A percentile compares a stretch with the other conserved stretches of the same genome.
These are phyloP conservation scores for Ploettnerulaceae sp. DNA, from an alignment of 2,329 filamentous ascomycete genomes.

Conservation along the genomic window DNA sequence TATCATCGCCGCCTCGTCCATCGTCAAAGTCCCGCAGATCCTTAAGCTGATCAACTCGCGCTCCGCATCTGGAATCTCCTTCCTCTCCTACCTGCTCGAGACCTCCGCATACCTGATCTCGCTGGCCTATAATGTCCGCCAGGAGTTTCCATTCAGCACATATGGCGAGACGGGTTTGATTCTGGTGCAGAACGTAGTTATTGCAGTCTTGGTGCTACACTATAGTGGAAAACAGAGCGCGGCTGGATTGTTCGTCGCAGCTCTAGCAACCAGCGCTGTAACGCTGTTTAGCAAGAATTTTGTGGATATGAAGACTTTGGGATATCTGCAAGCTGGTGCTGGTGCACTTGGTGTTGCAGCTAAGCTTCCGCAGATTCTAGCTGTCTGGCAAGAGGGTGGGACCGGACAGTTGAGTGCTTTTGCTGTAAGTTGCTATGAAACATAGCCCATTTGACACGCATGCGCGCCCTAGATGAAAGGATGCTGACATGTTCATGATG, in stretches of 20 bases:
- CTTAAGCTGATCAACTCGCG: conserved; percentile 80
- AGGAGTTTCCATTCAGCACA: conserved; percentile 91
- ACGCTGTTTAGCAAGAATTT: conserved; percentile 66
- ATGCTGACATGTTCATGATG: neutral
- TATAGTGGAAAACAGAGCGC: conserved; percentile 65
- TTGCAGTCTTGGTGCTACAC: conserved; percentile 79
- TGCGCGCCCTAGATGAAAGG: neutral
- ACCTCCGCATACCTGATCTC: conserved; percentile 82
- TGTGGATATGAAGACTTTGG: conserved; percentile 45
- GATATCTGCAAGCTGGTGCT: conserved; percentile 76
- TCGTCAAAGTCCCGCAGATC: conserved; percentile 97
- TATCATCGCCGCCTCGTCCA: conserved; percentile 82
- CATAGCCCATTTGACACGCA: conserved; percentile 1
- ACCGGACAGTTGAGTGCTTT: conserved; percentile 97
- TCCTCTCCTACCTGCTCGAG: conserved; percentile 90
- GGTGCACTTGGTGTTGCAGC: conserved; percentile 79
- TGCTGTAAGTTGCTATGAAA: conserved; percentile 79
- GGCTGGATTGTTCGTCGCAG: conserved; percentile 75
- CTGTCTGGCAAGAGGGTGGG: conserved; percentile 77
- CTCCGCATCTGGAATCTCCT: conserved; percentile 79
- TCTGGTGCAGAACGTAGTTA: conserved; percentile 84
- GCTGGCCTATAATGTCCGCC: conserved; percentile 86
- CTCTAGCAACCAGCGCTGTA: conserved; percentile 63
- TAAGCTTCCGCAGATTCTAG: conserved; percentile 89
- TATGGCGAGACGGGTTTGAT: conserved; percentile 95